Conservation (phyloP, 2,329 filamentous ascomycete species). For the Alternaria ventricosa region DNA sequence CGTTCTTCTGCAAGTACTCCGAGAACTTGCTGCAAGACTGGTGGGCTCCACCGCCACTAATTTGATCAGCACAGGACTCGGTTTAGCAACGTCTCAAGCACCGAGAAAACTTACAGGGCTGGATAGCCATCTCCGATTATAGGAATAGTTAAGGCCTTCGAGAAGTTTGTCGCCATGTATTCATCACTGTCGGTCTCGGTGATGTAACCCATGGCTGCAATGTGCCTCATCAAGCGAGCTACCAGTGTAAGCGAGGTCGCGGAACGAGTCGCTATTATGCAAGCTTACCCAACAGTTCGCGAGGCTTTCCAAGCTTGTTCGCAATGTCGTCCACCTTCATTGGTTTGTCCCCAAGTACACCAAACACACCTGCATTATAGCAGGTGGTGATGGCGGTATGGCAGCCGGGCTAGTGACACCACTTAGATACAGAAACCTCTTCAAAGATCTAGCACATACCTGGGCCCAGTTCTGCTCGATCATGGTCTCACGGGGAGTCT, state of each 20-base stretch:
- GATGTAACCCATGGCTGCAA: conserved; percentile 2
- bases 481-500: background rate
- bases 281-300: background rate
- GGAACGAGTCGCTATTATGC: background rate
- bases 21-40: background rate
- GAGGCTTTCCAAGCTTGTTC: background rate
- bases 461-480: background rate
- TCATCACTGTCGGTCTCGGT: background rate
- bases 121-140: background rate
- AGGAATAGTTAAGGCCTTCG: background rate
- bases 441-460: background rate
- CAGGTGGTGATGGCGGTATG: background rate
- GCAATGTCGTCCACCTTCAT: background rate
- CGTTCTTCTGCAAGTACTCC: background rate
- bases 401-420: background rate
- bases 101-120: background rate
- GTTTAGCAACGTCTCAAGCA: background rate
- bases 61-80: background rate
- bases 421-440: background rate
- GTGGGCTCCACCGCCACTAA: background rate
- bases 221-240: background rate
- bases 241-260: background rate
- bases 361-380: conserved; percentile 1
- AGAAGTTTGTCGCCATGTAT: background rate
- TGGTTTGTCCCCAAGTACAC: background rate